phyloP scores from a whole-genome alignment of 208 protist species.

The Acanthamoeba healyi region DNA sequence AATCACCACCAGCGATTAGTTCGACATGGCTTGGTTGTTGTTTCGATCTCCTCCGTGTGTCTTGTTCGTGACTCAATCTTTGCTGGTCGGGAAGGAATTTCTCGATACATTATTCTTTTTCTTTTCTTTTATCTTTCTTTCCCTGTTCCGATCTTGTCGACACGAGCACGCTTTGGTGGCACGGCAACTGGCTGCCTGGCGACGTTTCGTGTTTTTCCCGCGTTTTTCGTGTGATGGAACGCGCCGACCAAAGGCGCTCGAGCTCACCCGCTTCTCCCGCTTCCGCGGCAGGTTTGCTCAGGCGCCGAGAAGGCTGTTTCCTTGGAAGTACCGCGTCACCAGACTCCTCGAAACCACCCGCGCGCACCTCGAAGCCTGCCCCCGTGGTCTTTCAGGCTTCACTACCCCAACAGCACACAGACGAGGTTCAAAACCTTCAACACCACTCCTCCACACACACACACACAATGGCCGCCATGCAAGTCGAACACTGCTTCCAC shows the following conservation, averaged over 20 bases:
- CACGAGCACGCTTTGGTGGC: no score
- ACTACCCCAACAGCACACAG: no score
- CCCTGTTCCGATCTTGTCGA: background rate
- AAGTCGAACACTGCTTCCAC: slow-evolving; percentile 51
- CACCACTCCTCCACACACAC: background rate
- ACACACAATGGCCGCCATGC: slow-evolving; percentile 13
- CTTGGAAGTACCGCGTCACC: background rate
- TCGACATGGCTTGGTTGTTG: background rate
- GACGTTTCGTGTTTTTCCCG: background rate
- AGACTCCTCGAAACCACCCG: background rate
- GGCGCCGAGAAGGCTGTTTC: background rate
- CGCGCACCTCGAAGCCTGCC: background rate
- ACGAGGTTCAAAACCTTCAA: background rate
- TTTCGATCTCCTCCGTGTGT: no score
- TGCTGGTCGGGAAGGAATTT: no score
- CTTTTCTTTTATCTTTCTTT: background rate
- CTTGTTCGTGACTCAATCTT: background rate
- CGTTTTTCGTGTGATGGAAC: no score
- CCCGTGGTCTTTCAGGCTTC: no score
- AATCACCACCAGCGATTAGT: no score
- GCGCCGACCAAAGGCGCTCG: background rate
- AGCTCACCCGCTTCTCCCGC: background rate
- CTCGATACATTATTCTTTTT: background rate
- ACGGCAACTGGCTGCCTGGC: background rate
- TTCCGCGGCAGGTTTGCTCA: no score